Conservation (phyloP, 2,329 filamentous ascomycete genomes). For the Scedosporium boydii region DNA sequence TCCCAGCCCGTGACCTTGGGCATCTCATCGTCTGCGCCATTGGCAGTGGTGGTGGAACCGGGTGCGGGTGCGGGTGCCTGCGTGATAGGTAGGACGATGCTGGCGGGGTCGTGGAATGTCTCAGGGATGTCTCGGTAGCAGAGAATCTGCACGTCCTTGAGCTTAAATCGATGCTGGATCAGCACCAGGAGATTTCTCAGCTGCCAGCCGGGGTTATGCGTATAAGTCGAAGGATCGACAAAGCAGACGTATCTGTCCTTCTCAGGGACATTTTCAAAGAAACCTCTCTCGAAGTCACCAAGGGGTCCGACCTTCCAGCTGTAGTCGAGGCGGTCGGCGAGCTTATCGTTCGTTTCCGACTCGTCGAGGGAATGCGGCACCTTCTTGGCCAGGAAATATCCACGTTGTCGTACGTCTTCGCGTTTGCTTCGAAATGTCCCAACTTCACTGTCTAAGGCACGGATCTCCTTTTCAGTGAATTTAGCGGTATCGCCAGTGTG, state of each 20-base stretch:
- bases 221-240: slow-evolving; percentile 85
- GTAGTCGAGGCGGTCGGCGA: slow-evolving; percentile 58
- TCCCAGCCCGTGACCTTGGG: slow-evolving; percentile 97
- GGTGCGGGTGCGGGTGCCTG: slow-evolving; percentile 28
- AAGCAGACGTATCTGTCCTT: slow-evolving; percentile 79
- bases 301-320: slow-evolving; percentile 72
- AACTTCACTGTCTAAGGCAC: slow-evolving; percentile 68
- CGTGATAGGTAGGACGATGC: slow-evolving; percentile 62
- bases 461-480: slow-evolving; percentile 62
- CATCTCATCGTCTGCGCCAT: slow-evolving; percentile 39
- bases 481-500: slow-evolving; percentile 42
- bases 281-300: slow-evolving; percentile 71
- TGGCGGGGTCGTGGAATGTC: slow-evolving; percentile 69
- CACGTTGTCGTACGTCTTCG: slow-evolving; percentile 74
- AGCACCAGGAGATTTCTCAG: slow-evolving; percentile 81
- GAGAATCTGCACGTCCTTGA: slow-evolving; percentile 71
- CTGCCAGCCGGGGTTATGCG: slow-evolving; percentile 83
- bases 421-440: slow-evolving; percentile 73
- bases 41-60: slow-evolving; percentile 14
- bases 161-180: slow-evolving; percentile 69
- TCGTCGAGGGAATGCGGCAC: slow-evolving; percentile 34
- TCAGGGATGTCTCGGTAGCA: slow-evolving; percentile 82
- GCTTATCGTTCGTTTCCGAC: slow-evolving; percentile 28
- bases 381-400: slow-evolving; percentile 92
- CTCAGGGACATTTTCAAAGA: slow-evolving; percentile 65